Base-by-base conservation (phyloP, 176 grass and related monocot genomes). In the Cenchrus americanus region DNA sequence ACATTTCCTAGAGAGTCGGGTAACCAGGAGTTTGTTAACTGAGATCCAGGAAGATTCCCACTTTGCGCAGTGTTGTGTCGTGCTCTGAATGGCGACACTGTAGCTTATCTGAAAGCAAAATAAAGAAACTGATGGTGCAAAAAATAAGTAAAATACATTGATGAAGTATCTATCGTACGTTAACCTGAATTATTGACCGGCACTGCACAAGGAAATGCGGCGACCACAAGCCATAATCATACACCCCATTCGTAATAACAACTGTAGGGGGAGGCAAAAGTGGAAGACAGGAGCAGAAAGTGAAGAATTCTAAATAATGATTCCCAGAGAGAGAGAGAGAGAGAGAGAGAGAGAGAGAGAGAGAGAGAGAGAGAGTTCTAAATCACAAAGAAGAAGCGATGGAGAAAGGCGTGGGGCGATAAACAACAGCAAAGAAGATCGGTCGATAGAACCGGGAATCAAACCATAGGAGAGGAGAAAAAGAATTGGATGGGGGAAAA, bases 221-320 rank as follows among this genome's bases (percentile, higher is more conserved):
- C 57, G 22, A 63, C 73, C 80, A 46, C 74, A 88, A 64, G 57
- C 55, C 34, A 54, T 34, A 84, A 84, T 88, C 86, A 84, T 88
- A 23, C 58, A 40, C 59, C 59, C 47, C 47, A 73, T 55, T 73
- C 37, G 17, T 46, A 66, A 21, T 34, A 66, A 21, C 68, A 75
- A 18, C 50, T 74, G 17, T 86, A 13, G 17, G 43, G 17, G 30
- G 37, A 22, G 34, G 13, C 49, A 66, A 47, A 81, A 66, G 48
- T 0, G 18, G 42, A 85, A 24, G 66, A 14, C 30, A 62, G 26
- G 27, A 37, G 49, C 49, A 54, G 69, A 72, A 72, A 72, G 69
- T 18, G 23, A 73, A 10, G 70, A 73, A 10, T 73, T 52, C 52
- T 14, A 73, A 73, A 73, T 21, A 54, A 30, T 30, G 27, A 74